phyloP scores from a whole-genome alignment of 2,329 filamentous ascomycete species.

The Fusarium tanahbumbuense region DNA sequence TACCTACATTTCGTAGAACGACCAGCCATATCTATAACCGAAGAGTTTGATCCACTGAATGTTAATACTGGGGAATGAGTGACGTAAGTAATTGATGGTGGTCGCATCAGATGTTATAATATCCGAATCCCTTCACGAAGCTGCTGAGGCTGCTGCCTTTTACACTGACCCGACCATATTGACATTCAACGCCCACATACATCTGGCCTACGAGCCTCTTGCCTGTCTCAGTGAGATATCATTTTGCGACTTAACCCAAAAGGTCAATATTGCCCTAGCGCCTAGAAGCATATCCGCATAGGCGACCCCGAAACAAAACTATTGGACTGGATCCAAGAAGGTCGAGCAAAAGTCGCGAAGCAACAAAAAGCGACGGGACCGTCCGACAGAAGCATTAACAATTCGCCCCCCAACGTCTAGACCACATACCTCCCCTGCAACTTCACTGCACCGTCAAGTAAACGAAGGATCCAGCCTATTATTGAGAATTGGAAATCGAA shows the following conservation, averaged over 20 bases:
- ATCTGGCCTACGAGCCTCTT: neutral
- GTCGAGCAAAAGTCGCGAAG: neutral
- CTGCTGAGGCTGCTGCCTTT: neutral
- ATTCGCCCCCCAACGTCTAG: constrained; percentile 9
- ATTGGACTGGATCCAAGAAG: neutral
- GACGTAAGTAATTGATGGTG: constrained; percentile 20
- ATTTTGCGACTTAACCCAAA: neutral
- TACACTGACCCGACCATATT: neutral
- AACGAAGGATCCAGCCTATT: neutral
- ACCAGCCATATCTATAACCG: neutral
- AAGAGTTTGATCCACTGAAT: neutral
- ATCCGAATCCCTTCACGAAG: neutral
- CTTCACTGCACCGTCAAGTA: neutral
- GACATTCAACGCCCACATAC: too few relatives aligned
- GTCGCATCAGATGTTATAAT: constrained; percentile 1
- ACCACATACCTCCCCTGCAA: neutral
- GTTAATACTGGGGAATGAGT: constrained; percentile 10
- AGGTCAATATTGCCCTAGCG: neutral
- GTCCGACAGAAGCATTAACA: neutral
- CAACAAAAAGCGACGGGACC: constrained; percentile 3
- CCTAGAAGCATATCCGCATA: neutral
- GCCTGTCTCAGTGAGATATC: neutral
- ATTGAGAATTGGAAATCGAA: neutral
- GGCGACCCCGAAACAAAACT: constrained; percentile 12
- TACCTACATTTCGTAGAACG: neutral